Percentiles rank a stretch among this genome's conserved stretches.
phyloP scores from a whole-genome alignment of 176 grass and related monocot species.

The Puya raimondii region DNA sequence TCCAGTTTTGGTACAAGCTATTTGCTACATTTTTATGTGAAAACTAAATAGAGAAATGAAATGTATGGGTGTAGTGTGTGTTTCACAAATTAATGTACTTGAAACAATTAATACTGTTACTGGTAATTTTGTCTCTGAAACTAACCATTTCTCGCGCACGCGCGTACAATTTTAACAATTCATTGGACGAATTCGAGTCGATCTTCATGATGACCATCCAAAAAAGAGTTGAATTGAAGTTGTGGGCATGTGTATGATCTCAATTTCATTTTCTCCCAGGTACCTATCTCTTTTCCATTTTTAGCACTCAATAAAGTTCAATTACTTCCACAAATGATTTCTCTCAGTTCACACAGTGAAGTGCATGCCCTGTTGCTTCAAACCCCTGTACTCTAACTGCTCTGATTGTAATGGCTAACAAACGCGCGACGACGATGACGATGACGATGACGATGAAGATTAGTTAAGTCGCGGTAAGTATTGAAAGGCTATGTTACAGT shows the following conservation, averaged over 20 bases:
- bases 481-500: conserved; percentile 13
- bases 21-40: too few species aligned
- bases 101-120: too few species aligned
- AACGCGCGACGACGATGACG: not conserved
- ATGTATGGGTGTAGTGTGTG: too few species aligned
- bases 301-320: conserved; percentile 11
- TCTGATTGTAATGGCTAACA: conserved; percentile 23
- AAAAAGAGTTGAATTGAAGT: conserved; percentile 5
- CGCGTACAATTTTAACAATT: not conserved
- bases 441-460: too few species aligned
- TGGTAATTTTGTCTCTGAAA: too few species aligned
- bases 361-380: conserved; percentile 12
- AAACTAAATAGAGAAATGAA: too few species aligned
- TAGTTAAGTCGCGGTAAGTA: conserved; percentile 1
- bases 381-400: conserved; percentile 10
- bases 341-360: conserved; percentile 18
- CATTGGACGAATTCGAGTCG: conserved; percentile 4
- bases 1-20: too few species aligned
- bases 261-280: conserved; percentile 12
- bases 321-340: conserved; percentile 3
- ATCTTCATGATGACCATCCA: conserved; percentile 11
- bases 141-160: too few species aligned
- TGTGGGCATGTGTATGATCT: conserved; percentile 15
- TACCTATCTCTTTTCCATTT: conserved; percentile 22
- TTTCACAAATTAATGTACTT: too few species aligned